phyloP scores from a whole-genome alignment of 805 yeast genomes.

The Diddensiella caesifluorescens region DNA sequence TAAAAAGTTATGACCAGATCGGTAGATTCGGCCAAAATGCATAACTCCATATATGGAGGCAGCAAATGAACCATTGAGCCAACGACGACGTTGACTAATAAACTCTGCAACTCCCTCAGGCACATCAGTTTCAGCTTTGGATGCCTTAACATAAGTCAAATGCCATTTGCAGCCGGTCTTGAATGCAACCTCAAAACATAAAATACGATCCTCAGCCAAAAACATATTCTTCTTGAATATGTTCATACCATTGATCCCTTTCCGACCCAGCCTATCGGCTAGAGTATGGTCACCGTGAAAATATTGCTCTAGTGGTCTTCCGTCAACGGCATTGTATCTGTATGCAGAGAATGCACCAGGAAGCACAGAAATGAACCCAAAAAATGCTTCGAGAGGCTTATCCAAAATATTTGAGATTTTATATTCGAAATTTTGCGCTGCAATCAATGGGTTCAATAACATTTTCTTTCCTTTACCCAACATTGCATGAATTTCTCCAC shows the following conservation, averaged over 20 bases:
- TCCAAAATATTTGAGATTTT: constrained; percentile 63
- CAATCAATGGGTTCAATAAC: constrained; percentile 55
- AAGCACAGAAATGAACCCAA: constrained; percentile 59
- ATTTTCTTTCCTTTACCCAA: constrained; percentile 39
- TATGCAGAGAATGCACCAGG: constrained; percentile 71
- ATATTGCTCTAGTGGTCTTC: constrained; percentile 61
- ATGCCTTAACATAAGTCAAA: constrained; percentile 55
- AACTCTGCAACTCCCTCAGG: constrained; percentile 60
- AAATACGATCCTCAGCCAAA: constrained; percentile 63
- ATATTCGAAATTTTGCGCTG: constrained; percentile 62
- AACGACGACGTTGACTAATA: constrained; percentile 58
- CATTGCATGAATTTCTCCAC: constrained; percentile 65
- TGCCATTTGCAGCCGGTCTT: constrained; percentile 55
- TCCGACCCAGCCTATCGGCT: constrained; percentile 41
- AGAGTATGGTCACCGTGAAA: constrained; percentile 61
- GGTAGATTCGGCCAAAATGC: constrained; percentile 52
- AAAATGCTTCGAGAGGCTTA: constrained; percentile 59
- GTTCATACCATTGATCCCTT: constrained; percentile 54
- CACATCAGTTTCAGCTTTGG: constrained; percentile 65
- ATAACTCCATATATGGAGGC: constrained; percentile 48
- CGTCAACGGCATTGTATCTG: constrained; percentile 52
- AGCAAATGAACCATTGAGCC: constrained; percentile 67
- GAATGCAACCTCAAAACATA: constrained; percentile 60
- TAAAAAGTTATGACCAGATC: constrained; percentile 47
- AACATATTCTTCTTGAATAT: constrained; percentile 67